Evolutionary conservation across 345 rosid genomes (phyloP), one percentile per base, ranked within the genome.

Genomic region (Pugionium dolabratum): DNA sequence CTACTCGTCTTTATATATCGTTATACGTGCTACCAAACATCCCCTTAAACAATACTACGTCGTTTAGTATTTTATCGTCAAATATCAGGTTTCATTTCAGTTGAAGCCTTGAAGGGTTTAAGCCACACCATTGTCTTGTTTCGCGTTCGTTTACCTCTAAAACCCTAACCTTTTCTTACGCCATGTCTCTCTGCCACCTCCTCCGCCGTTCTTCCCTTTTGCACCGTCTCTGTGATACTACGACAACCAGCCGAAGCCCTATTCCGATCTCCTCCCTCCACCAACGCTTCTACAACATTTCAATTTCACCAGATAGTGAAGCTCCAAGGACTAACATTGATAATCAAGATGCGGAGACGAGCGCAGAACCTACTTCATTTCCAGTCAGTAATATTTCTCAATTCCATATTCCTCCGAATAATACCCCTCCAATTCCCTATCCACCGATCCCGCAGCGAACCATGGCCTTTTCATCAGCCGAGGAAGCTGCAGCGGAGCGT

Each of bases 401-500:
- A 41, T 67, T 69, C 66, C 74, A 64, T 28, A 69, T 50, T 10
- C 71, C 62, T 63, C 68, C 29, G 7, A 31, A 44, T 45, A 54
- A 62, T 43, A 41, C 54, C 62, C 64, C 54, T 35, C 48, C 54
- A 18, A 65, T 47, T 50, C 57, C 50, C 0, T 34, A 49, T 7
- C 64, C 79, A 47, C 8, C 70, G 65, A 11, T 49, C 44, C 59
- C 79, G 4, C 78, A 44, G 5, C 88, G 89, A 33, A 53, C 82
- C 37, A 83, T 73, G 63, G 83, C 86, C 74, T 94, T 88, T 84
- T 80, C 93, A 51, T 86, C 97, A 40, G 95, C 99, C 2, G 97
- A 94, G 58, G 99, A 94, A 79, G 96, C 96, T 2, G 96, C 97
- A 0, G 93, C 97, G 0, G 99, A 89, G 10, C 96, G 96, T 54